Evolutionary conservation across 768 basidiomycete genomes (phyloP), one percentile per base, ranked within the genome.

Genomic region (Hygrophorus pudorinus): DNA sequence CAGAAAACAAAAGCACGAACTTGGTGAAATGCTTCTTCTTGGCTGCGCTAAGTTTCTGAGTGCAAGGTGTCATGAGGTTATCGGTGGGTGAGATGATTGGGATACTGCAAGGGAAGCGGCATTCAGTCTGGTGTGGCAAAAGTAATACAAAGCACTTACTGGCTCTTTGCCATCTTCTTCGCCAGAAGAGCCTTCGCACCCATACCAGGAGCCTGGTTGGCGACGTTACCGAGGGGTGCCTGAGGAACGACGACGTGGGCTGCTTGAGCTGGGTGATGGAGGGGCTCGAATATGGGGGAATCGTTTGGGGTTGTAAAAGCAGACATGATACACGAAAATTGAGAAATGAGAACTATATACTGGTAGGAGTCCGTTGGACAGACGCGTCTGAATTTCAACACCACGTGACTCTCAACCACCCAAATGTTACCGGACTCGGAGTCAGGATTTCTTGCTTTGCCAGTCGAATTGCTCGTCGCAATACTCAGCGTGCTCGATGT

Each of bases 11-110:
- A 42, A 39, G 2, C 31, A 68, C 81, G 30, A 51, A 94, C 94
- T 90, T 96, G 47, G 62, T 68, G 59, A 96, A 98, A 56, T 89
- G 90, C 64, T 90, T 89, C 73, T 94, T 92, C 74, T 79, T 93
- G 2, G 85, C 84, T 13, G 85, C 86, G 40, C 72, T 84, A 42
- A 98, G 74, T 63, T 97, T 98, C 65, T 92, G 85, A 5, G 92
- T 87, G 59, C 79, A 80, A 2, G 94, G 94, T 2, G 91, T 94
- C 73, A 97, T 79, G 63, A 98, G 72, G 59, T 85, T 88, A 62
- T 99, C 94, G 7, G 94, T 96, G 2, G 94, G 94, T 13, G 94
- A 97, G 56, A 93, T 70, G 57, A 78, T 78, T 16, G 88, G 84
- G 61, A 96, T 96, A 60, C 90, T 91, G 59, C 24, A 12, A 12